These are phyloP conservation scores for Hirschfeldia incana DNA, from an alignment of 345 rosid genomes.

Conservation along the genomic window DNA sequence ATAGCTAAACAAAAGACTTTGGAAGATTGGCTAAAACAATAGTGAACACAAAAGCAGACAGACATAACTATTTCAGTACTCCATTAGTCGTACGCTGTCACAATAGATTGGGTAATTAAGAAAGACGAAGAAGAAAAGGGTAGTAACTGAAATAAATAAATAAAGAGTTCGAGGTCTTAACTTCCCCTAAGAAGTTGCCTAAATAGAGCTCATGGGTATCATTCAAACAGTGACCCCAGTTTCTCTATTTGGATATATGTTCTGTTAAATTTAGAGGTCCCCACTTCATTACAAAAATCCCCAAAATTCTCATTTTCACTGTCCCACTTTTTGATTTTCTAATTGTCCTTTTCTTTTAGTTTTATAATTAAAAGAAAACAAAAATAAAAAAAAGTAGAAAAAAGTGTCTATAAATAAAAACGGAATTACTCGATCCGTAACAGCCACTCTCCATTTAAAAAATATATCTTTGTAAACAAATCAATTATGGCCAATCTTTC, in stretches of 20 bases:
- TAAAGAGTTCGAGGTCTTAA: not conserved
- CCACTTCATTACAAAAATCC: conserved; percentile 28
- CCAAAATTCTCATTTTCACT: conserved; percentile 36
- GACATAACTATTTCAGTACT: not conserved
- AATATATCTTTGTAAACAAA: not conserved
- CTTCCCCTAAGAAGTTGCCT: not conserved
- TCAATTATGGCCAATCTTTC: conserved; percentile 39
- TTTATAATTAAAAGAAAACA: not conserved
- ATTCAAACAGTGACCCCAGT: not conserved
- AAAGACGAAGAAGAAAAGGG: not conserved
- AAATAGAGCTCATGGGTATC: conserved; percentile 14
- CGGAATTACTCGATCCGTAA: conserved; percentile 8
- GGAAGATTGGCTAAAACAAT: not conserved
- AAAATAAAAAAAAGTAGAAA: not conserved
- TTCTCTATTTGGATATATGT: not conserved
- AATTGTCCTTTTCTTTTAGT: not conserved
- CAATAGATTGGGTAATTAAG: not conserved
- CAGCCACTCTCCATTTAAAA: not conserved
- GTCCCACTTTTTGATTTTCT: conserved; percentile 5
- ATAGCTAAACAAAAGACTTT: not conserved
- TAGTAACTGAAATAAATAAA: not conserved
- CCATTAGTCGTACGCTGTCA: not conserved
- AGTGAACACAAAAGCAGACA: not conserved
- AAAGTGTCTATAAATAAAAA: conserved; percentile 23
- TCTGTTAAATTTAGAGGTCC: conserved; percentile 8